Evolutionary conservation across 352 stramenopile species (phyloP).

Genomic region (Pseudoperonospora humuli): DNA sequence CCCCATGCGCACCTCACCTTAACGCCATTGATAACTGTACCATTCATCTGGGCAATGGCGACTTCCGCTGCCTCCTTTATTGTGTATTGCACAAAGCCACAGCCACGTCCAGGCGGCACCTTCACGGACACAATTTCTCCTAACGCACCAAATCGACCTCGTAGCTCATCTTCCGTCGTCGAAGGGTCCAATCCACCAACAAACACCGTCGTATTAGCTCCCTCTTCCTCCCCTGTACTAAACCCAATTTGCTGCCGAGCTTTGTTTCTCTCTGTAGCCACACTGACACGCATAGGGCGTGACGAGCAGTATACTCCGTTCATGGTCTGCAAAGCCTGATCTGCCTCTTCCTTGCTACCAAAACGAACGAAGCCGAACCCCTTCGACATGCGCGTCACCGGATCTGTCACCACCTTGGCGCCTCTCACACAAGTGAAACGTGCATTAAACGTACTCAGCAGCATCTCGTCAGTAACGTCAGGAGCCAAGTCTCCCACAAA

Average conservation of each 20-base stretch:
- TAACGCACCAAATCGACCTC: conserved; percentile 64
- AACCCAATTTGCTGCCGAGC: conserved; percentile 25
- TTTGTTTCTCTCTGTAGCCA: conserved; percentile 80
- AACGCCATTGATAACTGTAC: conserved; percentile 59
- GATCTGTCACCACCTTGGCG: conserved; percentile 88
- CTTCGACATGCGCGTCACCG: conserved; percentile 85
- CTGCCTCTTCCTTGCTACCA: conserved; percentile 77
- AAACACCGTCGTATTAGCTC: conserved; percentile 88
- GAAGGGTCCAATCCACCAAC: conserved; percentile 80
- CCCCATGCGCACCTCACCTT: conserved; percentile 88
- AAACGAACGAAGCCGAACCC: conserved; percentile 91
- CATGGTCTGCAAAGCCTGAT: conserved; percentile 86
- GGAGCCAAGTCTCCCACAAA: conserved; percentile 89
- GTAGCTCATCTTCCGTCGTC: conserved; percentile 80
- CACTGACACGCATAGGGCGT: conserved; percentile 84
- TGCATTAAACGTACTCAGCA: conserved; percentile 75
- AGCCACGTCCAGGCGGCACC: conserved; percentile 69
- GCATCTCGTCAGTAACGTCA: conserved; percentile 83
- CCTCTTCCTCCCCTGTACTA: conserved; percentile 39
- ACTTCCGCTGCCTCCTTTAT: conserved; percentile 74
- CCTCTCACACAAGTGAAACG: conserved; percentile 77
- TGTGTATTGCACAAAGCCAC: conserved; percentile 87
- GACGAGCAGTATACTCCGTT: conserved; percentile 85
- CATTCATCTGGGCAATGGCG: conserved; percentile 87
- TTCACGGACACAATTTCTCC: conserved; percentile 56